These are phyloP conservation scores for Clarireedia homoeocarpa DNA, from an alignment of 2,329 filamentous ascomycete genomes.

Conservation along the genomic window DNA sequence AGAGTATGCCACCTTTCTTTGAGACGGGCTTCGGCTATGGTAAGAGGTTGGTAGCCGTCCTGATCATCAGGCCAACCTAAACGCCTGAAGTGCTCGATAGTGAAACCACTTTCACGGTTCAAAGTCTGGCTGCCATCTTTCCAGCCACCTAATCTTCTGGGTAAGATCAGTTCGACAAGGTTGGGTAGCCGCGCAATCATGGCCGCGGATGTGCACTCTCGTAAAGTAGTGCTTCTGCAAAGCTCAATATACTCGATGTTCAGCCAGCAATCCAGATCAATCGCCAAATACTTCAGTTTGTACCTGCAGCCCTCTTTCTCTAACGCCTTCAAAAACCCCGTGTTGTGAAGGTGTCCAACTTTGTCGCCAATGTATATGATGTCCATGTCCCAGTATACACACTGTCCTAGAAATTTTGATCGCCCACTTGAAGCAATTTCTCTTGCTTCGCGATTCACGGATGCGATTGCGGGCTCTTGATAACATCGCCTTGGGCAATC, in stretches of 20 bases:
- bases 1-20: too few relatives aligned
- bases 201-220: background rate
- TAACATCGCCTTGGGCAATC: background rate
- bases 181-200: background rate
- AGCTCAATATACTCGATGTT: background rate
- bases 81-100: too few relatives aligned
- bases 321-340: conserved; percentile 4
- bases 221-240: background rate
- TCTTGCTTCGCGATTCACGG: background rate
- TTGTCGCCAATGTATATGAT: conserved; percentile 1
- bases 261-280: background rate
- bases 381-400: conserved; percentile 1
- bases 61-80: too few relatives aligned
- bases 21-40: too few relatives aligned
- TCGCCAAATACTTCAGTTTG: background rate
- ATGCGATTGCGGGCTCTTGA: background rate
- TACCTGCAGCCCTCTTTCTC: background rate
- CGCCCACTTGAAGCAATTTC: background rate
- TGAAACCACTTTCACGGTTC: too few relatives aligned
- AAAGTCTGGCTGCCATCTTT: background rate
- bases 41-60: too few relatives aligned
- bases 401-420: background rate
- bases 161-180: background rate
- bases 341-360: conserved; percentile 8
- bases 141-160: background rate